Percentiles rank a stretch among this genome's conserved stretches.
These are phyloP conservation scores for Brasilioporus rufonigricans DNA, from an alignment of 768 basidiomycete genomes.

Conservation along the genomic window DNA sequence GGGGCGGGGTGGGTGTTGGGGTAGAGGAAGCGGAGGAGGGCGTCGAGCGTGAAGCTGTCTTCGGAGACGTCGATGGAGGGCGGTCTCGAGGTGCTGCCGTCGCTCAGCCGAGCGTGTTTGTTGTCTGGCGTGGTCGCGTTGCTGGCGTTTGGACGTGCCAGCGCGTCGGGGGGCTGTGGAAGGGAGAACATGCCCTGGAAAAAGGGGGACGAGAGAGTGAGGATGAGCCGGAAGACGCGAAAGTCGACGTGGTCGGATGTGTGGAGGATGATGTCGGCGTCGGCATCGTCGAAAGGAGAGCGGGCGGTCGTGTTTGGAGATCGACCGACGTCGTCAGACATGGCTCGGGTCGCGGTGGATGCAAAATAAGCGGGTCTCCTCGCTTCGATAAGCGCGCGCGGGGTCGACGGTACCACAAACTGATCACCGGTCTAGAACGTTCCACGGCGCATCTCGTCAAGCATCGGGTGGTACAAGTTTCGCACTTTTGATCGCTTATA, in stretches of 20 bases:
- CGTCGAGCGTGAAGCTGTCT: conserved; percentile 1
- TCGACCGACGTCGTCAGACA: background rate
- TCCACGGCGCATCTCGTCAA: no score
- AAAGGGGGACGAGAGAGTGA: conserved; percentile 1
- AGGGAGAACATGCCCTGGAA: conserved; percentile 7
- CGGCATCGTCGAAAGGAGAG: background rate
- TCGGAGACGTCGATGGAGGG: background rate
- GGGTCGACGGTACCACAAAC: no score
- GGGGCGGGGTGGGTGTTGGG: background rate
- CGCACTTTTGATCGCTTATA: no score
- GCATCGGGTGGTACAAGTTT: no score
- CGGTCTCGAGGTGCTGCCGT: background rate
- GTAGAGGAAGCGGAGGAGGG: conserved; percentile 6
- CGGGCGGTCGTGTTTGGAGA: background rate
- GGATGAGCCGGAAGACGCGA: conserved; percentile 1
- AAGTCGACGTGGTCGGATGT: conserved; percentile 2
- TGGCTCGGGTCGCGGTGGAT: background rate
- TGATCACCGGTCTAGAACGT: no score
- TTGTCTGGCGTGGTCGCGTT: background rate
- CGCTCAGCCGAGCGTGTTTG: background rate
- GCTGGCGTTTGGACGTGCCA: background rate
- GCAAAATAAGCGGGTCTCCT: no score
- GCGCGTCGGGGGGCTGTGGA: background rate
- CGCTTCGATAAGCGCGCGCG: no score
- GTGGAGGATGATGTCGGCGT: conserved; percentile 5